Evolutionary conservation across 2,329 filamentous ascomycete species (phyloP).

Genomic region (Amauroascus niger): DNA sequence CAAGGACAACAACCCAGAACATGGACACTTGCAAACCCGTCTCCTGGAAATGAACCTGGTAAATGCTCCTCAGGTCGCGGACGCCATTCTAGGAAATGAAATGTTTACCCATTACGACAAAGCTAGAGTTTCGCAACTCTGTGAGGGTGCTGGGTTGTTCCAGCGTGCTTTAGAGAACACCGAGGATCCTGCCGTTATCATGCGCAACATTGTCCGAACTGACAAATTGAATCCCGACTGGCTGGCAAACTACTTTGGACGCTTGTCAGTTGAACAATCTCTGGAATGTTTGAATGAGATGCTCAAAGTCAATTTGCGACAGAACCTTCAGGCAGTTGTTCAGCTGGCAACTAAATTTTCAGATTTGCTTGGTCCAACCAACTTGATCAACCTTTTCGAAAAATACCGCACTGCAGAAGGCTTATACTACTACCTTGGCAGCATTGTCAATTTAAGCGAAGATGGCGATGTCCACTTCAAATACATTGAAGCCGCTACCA

Average conservation of each 20-base stretch:
- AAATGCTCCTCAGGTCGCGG: slow-evolving; percentile 93
- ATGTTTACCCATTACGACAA: slow-evolving; percentile 99
- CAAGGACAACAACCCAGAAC: slow-evolving; percentile 88
- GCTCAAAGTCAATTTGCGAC: slow-evolving; percentile 92
- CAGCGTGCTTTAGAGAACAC: slow-evolving; percentile 90
- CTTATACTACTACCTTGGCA: slow-evolving; percentile 95
- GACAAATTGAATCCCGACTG: slow-evolving; percentile 86
- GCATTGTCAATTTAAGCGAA: slow-evolving; percentile 93
- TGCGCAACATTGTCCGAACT: slow-evolving; percentile 74
- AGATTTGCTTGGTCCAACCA: slow-evolving; percentile 78
- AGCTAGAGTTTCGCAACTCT: slow-evolving; percentile 74
- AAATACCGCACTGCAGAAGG: slow-evolving; percentile 96
- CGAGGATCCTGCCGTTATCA: slow-evolving; percentile 79
- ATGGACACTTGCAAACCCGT: slow-evolving; percentile 85
- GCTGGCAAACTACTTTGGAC: slow-evolving; percentile 84
- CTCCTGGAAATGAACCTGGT: slow-evolving; percentile 96
- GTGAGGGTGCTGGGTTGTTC: slow-evolving; percentile 80
- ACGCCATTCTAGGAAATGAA: slow-evolving; percentile 93
- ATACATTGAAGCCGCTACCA: slow-evolving; percentile 94
- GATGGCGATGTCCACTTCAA: slow-evolving; percentile 97
- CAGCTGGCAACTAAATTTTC: slow-evolving; percentile 97
- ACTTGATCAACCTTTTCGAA: slow-evolving; percentile 86
- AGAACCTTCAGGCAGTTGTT: slow-evolving; percentile 89
- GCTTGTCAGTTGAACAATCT: slow-evolving; percentile 88
- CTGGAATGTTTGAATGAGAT: slow-evolving; percentile 91